Conservation (phyloP, 176 grass and related monocot species). For the Saccharum spontaneum region DNA sequence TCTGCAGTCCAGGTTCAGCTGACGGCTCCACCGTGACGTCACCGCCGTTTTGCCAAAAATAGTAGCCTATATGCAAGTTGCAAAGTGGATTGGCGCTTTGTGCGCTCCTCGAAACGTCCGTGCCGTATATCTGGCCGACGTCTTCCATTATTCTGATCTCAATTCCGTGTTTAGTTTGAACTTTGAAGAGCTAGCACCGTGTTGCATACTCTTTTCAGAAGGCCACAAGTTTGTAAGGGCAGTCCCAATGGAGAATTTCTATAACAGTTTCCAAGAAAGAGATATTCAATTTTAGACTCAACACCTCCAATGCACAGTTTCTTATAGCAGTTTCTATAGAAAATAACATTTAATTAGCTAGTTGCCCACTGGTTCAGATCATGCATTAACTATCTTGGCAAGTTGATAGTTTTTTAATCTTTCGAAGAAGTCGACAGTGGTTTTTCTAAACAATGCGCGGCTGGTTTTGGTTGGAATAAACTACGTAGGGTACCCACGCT, state of each 20-base stretch:
- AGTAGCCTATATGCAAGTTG: constrained; percentile 22
- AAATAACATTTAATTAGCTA: no score
- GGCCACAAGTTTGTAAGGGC: background rate
- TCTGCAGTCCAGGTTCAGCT: constrained; percentile 46
- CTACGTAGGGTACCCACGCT: constrained; percentile 42
- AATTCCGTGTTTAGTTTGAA: background rate
- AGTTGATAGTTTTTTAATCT: background rate
- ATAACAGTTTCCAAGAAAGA: no score
- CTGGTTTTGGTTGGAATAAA: background rate
- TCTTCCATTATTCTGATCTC: background rate
- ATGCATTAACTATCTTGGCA: background rate
- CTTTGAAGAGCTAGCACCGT: background rate
- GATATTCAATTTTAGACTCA: no score
- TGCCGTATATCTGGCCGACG: background rate
- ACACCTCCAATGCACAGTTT: no score
- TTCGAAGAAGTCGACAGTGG: background rate
- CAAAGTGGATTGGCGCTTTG: background rate
- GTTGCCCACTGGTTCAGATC: background rate
- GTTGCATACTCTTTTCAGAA: background rate
- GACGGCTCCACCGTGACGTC: constrained; percentile 29
- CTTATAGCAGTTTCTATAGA: no score
- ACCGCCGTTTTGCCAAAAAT: constrained; percentile 3
- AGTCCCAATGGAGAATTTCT: no score
- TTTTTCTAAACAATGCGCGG: background rate
- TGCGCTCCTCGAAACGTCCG: background rate